Conservation (phyloP, 2,329 filamentous ascomycete genomes). For the Periconia macrospinosa region DNA sequence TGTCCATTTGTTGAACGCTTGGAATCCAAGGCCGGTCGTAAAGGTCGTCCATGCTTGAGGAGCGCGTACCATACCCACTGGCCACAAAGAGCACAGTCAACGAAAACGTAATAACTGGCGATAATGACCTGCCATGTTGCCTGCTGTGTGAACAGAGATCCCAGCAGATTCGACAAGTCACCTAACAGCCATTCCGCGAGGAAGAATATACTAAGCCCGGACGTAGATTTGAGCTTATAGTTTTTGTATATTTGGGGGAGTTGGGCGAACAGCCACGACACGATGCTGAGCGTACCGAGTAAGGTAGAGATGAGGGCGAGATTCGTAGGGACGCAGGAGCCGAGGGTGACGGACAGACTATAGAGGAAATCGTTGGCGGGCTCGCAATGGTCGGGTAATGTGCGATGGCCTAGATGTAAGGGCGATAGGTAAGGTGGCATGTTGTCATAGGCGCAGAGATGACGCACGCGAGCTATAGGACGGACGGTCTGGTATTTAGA, state of each 20-base stretch:
- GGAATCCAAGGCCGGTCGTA: slow-evolving; percentile 41
- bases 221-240: slow-evolving; percentile 63
- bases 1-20: slow-evolving; percentile 20
- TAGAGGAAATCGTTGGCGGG: slow-evolving; percentile 61
- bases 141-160: slow-evolving; percentile 65
- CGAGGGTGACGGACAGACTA: slow-evolving; percentile 60
- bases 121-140: slow-evolving; percentile 68
- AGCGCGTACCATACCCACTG: slow-evolving; percentile 70
- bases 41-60: slow-evolving; percentile 52
- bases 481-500: background rate
- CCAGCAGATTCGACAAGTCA: slow-evolving; percentile 64
- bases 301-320: slow-evolving; percentile 64
- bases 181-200: slow-evolving; percentile 67
- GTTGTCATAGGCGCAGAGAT: slow-evolving; percentile 22
- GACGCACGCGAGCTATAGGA: slow-evolving; percentile 4
- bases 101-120: slow-evolving; percentile 66
- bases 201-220: slow-evolving; percentile 67
- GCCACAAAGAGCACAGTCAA: slow-evolving; percentile 63
- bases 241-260: slow-evolving; percentile 72
- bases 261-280: slow-evolving; percentile 71
- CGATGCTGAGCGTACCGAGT: slow-evolving; percentile 63
- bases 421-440: slow-evolving; percentile 41
- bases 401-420: slow-evolving; percentile 37
- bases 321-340: slow-evolving; percentile 65
- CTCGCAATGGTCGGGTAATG: slow-evolving; percentile 61